phyloP scores from a whole-genome alignment of 495 filamentous ascomycete species.

The Physcia stellaris region DNA sequence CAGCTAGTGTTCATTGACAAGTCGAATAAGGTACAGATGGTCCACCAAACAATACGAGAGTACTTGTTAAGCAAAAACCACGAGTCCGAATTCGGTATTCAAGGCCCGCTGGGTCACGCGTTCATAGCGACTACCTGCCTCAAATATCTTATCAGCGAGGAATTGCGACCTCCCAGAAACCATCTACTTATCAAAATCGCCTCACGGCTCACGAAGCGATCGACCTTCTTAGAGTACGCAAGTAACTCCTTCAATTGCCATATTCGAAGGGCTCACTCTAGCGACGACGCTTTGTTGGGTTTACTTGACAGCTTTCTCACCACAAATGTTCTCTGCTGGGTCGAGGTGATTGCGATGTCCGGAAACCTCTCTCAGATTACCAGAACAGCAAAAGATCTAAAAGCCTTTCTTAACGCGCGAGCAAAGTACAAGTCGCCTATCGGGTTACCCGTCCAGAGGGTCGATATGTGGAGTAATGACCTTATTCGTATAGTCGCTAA shows the following conservation, averaged over 20 bases:
- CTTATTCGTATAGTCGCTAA: constrained; percentile 18
- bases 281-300: constrained; percentile 8
- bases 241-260: constrained; percentile 21
- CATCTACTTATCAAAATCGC: constrained; percentile 1
- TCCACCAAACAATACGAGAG: constrained; percentile 23
- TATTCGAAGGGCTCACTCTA: constrained; percentile 9
- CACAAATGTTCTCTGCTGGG: constrained; percentile 24
- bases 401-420: constrained; percentile 15
- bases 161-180: constrained; percentile 16
- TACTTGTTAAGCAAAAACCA: constrained; percentile 15
- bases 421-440: constrained; percentile 15
- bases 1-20: constrained; percentile 19
- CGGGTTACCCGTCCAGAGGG: constrained; percentile 5
- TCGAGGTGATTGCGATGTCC: constrained; percentile 20
- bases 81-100: constrained; percentile 19
- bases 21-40: constrained; percentile 14
- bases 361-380: constrained; percentile 17
- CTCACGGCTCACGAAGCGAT: not conserved
- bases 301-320: constrained; percentile 19
- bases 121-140: constrained; percentile 19
- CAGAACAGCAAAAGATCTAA: constrained; percentile 20
- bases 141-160: constrained; percentile 15
- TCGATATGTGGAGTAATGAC: constrained; percentile 19
- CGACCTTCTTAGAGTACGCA: constrained; percentile 19
- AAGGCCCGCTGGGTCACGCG: constrained; percentile 14